Evolutionary conservation across 78 protist species (phyloP), one percentile per base, ranked within the genome.

Genomic region (Ministeria vibrans): DNA sequence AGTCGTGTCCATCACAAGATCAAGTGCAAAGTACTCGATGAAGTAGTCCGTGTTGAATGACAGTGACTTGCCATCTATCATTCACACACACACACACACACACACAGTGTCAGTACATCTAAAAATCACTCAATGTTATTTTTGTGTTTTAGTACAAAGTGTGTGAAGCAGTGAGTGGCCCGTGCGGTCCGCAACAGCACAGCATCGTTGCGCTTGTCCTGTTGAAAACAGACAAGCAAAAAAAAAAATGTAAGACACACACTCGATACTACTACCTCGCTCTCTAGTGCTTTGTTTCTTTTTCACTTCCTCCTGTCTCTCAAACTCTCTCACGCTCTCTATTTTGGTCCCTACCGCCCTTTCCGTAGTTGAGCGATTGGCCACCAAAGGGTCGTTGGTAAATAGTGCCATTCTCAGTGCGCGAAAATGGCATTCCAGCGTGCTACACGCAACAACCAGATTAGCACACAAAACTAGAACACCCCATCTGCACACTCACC

Each of bases 91-190:
- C 6, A 55, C 30, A 5, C 18, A 55, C 30, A n/a, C 30, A n/a
- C 7, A 20, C 64, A 15, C 32, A 3, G 32, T 62, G 70, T 3
- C 4, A 2, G 39, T 62, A 27, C 22, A 62, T 41, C 20, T 23
- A 36, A 1, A 3, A 46, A 13, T 46, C 55, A 46, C 55, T 13
- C 55, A 46, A 7, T n/a, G 86, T n/a, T n/a, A n/a, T 75, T 84
- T 89, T 41, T 81, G 75, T 2, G 94, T 87, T 86, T 95, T 98
- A 34, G 98, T 98, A 80, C 93, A 97, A 42, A 97, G 92, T 13
- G 99, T 96, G 90, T 97, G 99, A 36, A 97, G 89, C 43, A 97
- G 83, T 30, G 98, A 94, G 85, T 97, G 99, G 20, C 99, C 99
- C 7, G 99, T 97, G n/a, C 99, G 93, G 87, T 97, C 99, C 4